A percentile compares a stretch with the other conserved stretches of the same genome.
phyloP scores from a whole-genome alignment of 2,329 filamentous ascomycete genomes.

The Pseudogymnoascus sp. region DNA sequence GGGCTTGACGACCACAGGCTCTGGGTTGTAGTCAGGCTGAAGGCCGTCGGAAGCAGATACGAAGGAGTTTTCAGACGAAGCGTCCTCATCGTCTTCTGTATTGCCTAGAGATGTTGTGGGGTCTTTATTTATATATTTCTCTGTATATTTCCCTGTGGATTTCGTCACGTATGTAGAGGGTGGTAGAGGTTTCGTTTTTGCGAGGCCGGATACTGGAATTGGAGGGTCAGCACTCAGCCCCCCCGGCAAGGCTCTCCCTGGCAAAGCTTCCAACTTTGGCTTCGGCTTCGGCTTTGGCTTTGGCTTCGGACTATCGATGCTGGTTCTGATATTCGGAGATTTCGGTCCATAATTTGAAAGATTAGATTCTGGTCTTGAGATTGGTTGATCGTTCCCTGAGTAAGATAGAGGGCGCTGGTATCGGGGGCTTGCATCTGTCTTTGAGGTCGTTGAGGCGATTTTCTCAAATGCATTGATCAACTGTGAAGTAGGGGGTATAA shows the following conservation, averaged over 20 bases:
- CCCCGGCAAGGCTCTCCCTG: background rate
- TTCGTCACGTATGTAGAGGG: background rate
- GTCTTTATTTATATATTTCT: background rate
- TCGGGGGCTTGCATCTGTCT: background rate
- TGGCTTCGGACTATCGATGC: slow-evolving; percentile 11
- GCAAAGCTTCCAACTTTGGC: background rate
- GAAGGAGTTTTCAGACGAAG: slow-evolving; percentile 27
- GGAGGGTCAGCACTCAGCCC: background rate
- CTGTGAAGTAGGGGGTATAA: slow-evolving; percentile 3
- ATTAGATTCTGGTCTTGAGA: background rate
- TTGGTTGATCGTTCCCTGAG: background rate
- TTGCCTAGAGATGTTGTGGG: background rate
- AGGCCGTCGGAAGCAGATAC: slow-evolving; percentile 25
- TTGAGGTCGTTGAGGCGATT: background rate
- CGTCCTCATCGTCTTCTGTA: slow-evolving; percentile 17
- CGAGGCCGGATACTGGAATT: background rate
- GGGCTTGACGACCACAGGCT: background rate
- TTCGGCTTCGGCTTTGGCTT: slow-evolving; percentile 26
- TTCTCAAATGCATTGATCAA: slow-evolving; percentile 1
- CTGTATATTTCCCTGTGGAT: background rate
- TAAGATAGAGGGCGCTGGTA: slow-evolving; percentile 1
- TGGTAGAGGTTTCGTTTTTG: background rate
- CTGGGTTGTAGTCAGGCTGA: background rate
- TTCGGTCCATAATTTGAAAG: background rate
- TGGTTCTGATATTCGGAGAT: background rate